These are phyloP conservation scores for Termitomyces sp. DNA, from an alignment of 768 basidiomycete species.

Conservation along the genomic window DNA sequence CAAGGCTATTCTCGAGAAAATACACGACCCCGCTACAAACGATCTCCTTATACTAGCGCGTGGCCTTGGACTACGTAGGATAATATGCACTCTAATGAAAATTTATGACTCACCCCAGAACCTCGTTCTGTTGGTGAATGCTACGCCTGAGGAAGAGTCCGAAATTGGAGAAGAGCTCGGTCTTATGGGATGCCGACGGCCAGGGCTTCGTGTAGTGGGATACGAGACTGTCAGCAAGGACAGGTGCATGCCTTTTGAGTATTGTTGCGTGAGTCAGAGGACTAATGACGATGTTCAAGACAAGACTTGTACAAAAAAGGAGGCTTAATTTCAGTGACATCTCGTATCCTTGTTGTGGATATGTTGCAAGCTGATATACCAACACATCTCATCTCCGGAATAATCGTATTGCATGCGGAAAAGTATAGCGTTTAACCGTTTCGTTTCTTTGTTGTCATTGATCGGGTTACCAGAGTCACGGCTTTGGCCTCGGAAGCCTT, in stretches of 20 bases:
- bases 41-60: slow-evolving; percentile 81
- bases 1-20: slow-evolving; percentile 58
- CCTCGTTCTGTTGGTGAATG: slow-evolving; percentile 82
- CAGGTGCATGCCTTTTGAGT: slow-evolving; percentile 46
- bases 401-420: slow-evolving; percentile 90
- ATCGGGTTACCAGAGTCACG: slow-evolving; percentile 58
- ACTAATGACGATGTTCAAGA: slow-evolving; percentile 33
- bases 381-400: slow-evolving; percentile 79
- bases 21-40: slow-evolving; percentile 71
- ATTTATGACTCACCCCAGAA: slow-evolving; percentile 87
- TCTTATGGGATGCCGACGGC: slow-evolving; percentile 85
- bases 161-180: slow-evolving; percentile 92
- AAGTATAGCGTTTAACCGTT: slow-evolving; percentile 40
- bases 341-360: slow-evolving; percentile 92
- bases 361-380: slow-evolving; percentile 88
- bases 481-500: slow-evolving; percentile 87
- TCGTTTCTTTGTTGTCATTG: not conserved
- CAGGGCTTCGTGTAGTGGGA: slow-evolving; percentile 77
- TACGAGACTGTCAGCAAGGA: slow-evolving; percentile 80
- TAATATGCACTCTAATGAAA: slow-evolving; percentile 85
- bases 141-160: slow-evolving; percentile 80
- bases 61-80: slow-evolving; percentile 81
- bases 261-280: not conserved
- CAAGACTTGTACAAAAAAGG: slow-evolving; percentile 85
- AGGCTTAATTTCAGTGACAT: slow-evolving; percentile 88